These are phyloP conservation scores for Laguncularia racemosa DNA, from an alignment of 345 rosid genomes.

Conservation along the genomic window DNA sequence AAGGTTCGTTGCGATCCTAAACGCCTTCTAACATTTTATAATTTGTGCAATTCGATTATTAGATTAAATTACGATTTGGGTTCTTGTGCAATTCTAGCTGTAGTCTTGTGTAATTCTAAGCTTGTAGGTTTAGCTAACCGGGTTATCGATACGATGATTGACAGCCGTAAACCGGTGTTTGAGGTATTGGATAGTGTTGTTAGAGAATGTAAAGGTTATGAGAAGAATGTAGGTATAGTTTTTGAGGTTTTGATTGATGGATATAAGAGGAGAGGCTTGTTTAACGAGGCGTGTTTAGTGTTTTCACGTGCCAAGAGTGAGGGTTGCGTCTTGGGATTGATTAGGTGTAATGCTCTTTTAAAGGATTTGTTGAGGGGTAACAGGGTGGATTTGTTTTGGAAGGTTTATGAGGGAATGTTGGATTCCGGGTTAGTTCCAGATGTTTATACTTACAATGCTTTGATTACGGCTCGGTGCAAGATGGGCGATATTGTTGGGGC, in stretches of 20 bases:
- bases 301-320: constrained; percentile 25
- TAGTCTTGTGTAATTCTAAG: constrained; percentile 38
- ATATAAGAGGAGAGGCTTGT: constrained; percentile 38
- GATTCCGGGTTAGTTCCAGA: constrained; percentile 42
- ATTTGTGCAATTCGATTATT: constrained; percentile 36
- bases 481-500: constrained; percentile 39
- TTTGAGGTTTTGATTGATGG: constrained; percentile 46
- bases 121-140: constrained; percentile 29
- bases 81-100: constrained; percentile 49
- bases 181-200: constrained; percentile 46
- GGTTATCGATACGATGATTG: constrained; percentile 40
- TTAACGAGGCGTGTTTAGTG: constrained; percentile 45
- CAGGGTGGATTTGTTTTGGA: constrained; percentile 55
- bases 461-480: constrained; percentile 58
- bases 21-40: constrained; percentile 55
- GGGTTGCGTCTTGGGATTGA: constrained; percentile 28
- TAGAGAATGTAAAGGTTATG: constrained; percentile 29
- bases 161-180: constrained; percentile 21
- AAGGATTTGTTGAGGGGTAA: constrained; percentile 48
- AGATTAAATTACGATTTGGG: constrained; percentile 31
- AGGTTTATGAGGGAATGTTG: constrained; percentile 39
- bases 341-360: constrained; percentile 50
- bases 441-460: constrained; percentile 36
- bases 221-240: constrained; percentile 16
- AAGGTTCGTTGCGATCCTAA: constrained; percentile 34